Base-by-base conservation (phyloP, 2,329 filamentous ascomycete species). In the Pseudogymnoascus sp. region DNA sequence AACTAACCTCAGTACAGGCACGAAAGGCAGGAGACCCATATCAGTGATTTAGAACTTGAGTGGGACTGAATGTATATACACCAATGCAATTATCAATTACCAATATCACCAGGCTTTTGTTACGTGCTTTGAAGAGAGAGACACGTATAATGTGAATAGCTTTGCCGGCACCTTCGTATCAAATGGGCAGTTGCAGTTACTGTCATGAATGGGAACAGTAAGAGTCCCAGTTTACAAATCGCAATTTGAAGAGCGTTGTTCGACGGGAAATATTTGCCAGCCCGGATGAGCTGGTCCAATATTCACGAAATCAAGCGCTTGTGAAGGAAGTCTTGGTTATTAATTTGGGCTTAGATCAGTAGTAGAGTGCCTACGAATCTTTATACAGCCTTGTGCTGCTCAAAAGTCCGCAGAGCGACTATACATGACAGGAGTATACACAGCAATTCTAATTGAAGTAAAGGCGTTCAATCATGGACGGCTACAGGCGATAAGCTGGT, bases 1-100 rank as follows among this genome's bases (percentile, higher is more conserved):
- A 62, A 59, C 65, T 72, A 62, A 72, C 62, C 60, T 12, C 7
- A 24, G 12, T 50, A 61, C 66, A 78, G 84, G 84, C 84, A 69
- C 81, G 84, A 72, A 79, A 78, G 50, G 28, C 61, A 19, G 63
- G 63, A 35, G 63, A 65, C 26, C 43, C 60, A 61, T 50, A 50
- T 11, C 11, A 61, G 40, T 61, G 50, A 65, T 62, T 38, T 33
- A 31, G 19, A 41, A 62, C 24, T 33, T 50, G 59, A 46, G 28
- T 31, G 59, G 50, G n/a, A 31, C 35, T 16, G 40, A 63, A 28
- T 64, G 63, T 62, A 64, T 62, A 62, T 64, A 62, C 38, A 62
- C 46, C n/a, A 63, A 61, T 62, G 61, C 14, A 43, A 43, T 31
- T 56, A 56, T 19, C 50, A 56, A 56, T 56, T 56, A 56, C 28